phyloP scores from a whole-genome alignment of 1,284 basidiomycete genomes.

The Leccinum huronense region DNA sequence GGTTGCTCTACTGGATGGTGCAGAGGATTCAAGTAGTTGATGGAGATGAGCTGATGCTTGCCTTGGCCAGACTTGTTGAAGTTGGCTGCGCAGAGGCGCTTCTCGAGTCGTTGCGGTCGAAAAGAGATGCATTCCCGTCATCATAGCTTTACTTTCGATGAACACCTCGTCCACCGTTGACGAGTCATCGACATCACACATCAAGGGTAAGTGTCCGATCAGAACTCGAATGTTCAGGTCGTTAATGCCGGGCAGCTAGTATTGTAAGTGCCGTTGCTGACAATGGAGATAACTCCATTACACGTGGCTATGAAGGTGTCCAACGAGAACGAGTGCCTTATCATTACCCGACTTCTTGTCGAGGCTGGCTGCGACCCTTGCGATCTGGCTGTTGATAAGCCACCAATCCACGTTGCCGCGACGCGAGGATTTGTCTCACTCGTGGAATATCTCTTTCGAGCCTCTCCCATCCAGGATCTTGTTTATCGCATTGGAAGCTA shows the following conservation, averaged over 20 bases:
- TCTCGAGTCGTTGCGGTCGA: background rate
- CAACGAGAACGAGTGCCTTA: background rate
- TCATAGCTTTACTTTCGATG: background rate
- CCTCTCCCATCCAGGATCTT: constrained; percentile 6
- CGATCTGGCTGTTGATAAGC: background rate
- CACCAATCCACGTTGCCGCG: background rate
- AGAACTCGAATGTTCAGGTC: background rate
- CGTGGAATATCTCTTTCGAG: background rate
- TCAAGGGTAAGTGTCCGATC: background rate
- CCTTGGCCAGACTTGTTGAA: background rate
- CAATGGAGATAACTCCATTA: background rate
- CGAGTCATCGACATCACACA: background rate
- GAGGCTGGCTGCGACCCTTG: background rate
- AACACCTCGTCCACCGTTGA: background rate
- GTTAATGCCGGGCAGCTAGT: background rate
- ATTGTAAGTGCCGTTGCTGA: background rate
- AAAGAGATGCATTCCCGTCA: background rate
- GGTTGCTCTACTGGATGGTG: background rate
- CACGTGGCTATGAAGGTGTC: background rate
- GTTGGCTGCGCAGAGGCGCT: constrained; percentile 1
- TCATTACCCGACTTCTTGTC: background rate
- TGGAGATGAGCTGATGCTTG: background rate
- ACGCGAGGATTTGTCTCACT: background rate
- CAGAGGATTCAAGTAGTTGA: background rate
- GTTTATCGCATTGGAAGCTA: background rate